Percentiles rank a stretch among this genome's conserved stretches.
phyloP scores from a whole-genome alignment of 305 asterid genomes.

The Striga hermonthica region DNA sequence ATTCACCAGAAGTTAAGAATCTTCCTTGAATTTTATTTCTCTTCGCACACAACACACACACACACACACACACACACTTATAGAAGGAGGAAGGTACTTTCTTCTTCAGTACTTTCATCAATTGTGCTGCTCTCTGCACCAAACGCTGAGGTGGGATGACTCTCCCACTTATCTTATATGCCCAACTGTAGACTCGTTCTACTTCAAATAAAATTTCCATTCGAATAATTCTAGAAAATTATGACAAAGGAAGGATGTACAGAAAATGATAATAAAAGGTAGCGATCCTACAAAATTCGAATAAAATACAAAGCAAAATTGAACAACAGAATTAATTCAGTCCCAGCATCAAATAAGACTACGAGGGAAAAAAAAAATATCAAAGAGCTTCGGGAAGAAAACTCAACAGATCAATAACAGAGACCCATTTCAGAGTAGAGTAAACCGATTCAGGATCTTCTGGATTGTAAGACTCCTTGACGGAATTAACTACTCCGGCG shows the following conservation, averaged over 20 bases:
- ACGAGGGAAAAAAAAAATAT: constrained; percentile 4
- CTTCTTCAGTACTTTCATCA: too few species aligned
- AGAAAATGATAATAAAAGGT: constrained; percentile 5
- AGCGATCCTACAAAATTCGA: constrained; percentile 22
- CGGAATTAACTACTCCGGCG: constrained; percentile 62
- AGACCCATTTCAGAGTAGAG: constrained; percentile 82
- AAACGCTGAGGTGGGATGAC: too few species aligned
- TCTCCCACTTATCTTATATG: too few species aligned
- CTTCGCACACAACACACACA: too few species aligned
- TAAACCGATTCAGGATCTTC: constrained; percentile 91
- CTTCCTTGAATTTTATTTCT: too few species aligned
- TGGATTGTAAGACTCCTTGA: constrained; percentile 58
- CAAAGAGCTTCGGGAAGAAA: constrained; percentile 20
- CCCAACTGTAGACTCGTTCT: too few species aligned
- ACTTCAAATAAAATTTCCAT: not conserved
- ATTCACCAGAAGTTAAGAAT: too few species aligned
- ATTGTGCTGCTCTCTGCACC: too few species aligned
- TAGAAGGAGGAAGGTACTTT: too few species aligned
- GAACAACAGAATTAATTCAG: constrained; percentile 13
- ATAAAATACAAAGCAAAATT: constrained; percentile 11
- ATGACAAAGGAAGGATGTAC: not conserved
- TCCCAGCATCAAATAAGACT: not conserved
- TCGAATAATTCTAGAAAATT: constrained; percentile 7
- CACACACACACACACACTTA: not conserved
- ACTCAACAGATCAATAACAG: constrained; percentile 89